Percentiles rank a stretch among this genome's conserved stretches.
Conservation (phyloP, 2,329 filamentous ascomycete genomes). For the Calonectria henricotiae region DNA sequence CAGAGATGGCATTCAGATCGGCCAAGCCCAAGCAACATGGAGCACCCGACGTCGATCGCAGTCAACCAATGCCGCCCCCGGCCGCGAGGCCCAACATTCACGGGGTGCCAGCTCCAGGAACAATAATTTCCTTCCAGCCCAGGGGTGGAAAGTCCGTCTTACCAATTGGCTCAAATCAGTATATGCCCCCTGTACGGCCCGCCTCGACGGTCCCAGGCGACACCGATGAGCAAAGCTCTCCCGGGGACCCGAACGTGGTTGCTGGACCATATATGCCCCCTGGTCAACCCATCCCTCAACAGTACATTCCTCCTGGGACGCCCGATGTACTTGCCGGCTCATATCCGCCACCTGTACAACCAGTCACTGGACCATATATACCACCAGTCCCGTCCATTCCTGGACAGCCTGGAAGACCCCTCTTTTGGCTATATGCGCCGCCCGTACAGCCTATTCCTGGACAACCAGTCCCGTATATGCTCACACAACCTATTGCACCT, state of each 20-base stretch:
- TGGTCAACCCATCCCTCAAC: not conserved
- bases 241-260: not conserved
- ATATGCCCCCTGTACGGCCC: not conserved
- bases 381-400: not conserved
- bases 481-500: not conserved
- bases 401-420: not conserved
- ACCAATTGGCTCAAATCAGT: not conserved
- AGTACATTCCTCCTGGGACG: too few relatives aligned
- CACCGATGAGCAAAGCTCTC: not conserved
- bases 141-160: not conserved
- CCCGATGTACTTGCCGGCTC: not conserved
- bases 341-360: not conserved
- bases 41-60: not conserved
- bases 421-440: not conserved
- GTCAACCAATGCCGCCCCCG: not conserved
- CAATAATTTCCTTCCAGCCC: not conserved
- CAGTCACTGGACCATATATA: not conserved
- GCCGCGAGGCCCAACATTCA: not conserved
- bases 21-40: not conserved
- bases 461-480: not conserved
- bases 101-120: not conserved
- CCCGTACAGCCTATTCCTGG: not conserved
- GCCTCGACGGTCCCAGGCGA: not conserved
- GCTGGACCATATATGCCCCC: not conserved
- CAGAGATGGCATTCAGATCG: slow-evolving; percentile 2